Evolutionary conservation across 352 stramenopile genomes (phyloP).

Genomic region (Phytophthora vignae): DNA sequence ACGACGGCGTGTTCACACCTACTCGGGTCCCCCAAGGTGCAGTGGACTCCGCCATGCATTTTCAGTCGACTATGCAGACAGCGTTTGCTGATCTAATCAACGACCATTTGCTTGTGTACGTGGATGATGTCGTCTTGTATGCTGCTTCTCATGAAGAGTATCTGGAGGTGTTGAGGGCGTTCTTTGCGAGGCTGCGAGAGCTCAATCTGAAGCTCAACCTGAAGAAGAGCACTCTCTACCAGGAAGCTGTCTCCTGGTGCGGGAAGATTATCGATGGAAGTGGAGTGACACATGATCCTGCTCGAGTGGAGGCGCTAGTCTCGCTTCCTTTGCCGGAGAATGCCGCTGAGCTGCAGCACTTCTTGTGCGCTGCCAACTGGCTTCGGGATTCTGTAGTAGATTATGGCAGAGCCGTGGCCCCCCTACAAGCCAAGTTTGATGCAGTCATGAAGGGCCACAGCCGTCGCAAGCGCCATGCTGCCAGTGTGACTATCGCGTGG

Average conservation of each 20-base stretch:
- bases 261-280: not conserved
- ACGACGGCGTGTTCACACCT: not conserved
- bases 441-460: not conserved
- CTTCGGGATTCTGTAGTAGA: not conserved
- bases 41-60: not conserved
- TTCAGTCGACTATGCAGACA: not conserved
- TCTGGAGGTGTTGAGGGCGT: not conserved
- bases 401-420: not conserved
- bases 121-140: not conserved
- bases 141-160: not conserved
- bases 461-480: not conserved
- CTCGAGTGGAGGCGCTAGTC: not conserved
- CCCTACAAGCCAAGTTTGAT: not conserved
- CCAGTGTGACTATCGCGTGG: not conserved
- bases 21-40: not conserved
- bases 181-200: not conserved
- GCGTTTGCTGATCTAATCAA: conserved; percentile 5
- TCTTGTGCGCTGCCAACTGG: no score
- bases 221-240: not conserved
- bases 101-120: not conserved
- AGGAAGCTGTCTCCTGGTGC: not conserved
- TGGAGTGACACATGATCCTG: not conserved
- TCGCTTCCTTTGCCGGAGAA: not conserved
- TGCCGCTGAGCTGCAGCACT: not conserved
- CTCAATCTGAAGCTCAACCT: not conserved